These are phyloP conservation scores for Fusarium denticulatum DNA, from an alignment of 2,329 filamentous ascomycete species.

Conservation along the genomic window DNA sequence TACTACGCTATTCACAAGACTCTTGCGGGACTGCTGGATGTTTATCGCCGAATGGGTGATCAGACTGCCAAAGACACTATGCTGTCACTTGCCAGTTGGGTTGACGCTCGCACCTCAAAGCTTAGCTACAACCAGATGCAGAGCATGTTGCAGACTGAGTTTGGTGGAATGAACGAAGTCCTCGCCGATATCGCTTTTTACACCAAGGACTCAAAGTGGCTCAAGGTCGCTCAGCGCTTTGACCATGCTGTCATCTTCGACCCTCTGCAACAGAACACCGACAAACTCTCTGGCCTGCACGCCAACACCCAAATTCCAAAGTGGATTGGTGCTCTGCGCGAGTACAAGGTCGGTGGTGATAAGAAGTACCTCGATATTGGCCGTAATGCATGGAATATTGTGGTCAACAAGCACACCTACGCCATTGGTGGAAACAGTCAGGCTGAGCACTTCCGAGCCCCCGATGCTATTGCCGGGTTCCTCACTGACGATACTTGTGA, in stretches of 20 bases:
- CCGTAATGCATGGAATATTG: conserved; percentile 59
- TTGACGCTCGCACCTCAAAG: conserved; percentile 56
- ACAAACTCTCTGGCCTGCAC: conserved; percentile 58
- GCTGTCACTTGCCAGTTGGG: conserved; percentile 58
- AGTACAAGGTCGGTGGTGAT: conserved; percentile 60
- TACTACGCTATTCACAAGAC: conserved; percentile 67
- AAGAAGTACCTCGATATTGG: conserved; percentile 59
- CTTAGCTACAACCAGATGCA: conserved; percentile 59
- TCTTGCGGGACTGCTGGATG: conserved; percentile 61
- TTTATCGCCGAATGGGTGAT: conserved; percentile 57
- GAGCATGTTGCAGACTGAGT: conserved; percentile 58
- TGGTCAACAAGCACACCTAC: conserved; percentile 58
- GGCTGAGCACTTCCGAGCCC: conserved; percentile 60
- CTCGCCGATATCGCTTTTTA: conserved; percentile 59
- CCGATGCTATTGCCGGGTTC: conserved; percentile 57
- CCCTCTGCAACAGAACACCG: conserved; percentile 56
- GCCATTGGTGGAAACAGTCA: conserved; percentile 65
- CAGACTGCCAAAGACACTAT: conserved; percentile 55
- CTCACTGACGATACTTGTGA: conserved; percentile 60
- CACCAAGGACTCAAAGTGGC: conserved; percentile 57
- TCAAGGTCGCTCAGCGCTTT: conserved; percentile 59
- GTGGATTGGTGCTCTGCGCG: conserved; percentile 60
- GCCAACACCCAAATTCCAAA: conserved; percentile 65
- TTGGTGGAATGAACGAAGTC: conserved; percentile 64
- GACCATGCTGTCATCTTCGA: conserved; percentile 60